These are phyloP conservation scores for Breviolum minutum DNA, from an alignment of 73 alveolate genomes.

Conservation along the genomic window DNA sequence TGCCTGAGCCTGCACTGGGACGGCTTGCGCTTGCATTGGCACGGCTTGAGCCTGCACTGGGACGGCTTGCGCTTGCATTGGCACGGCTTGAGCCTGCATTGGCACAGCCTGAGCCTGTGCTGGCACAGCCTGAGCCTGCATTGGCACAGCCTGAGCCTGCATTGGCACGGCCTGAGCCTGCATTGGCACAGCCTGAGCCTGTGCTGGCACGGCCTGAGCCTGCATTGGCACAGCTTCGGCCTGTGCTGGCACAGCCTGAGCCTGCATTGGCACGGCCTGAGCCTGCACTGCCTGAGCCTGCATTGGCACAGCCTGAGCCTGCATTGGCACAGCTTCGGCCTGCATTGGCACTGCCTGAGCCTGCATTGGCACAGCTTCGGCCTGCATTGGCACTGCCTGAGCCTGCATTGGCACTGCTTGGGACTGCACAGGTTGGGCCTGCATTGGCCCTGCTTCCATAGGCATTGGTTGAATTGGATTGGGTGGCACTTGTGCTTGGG, in stretches of 20 bases:
- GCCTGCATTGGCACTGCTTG: background rate
- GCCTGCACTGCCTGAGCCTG: conserved; percentile 59
- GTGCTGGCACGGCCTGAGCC: conserved; percentile 1
- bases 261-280: conserved; percentile 50
- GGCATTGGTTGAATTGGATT: background rate
- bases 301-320: conserved; percentile 33
- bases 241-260: conserved; percentile 11
- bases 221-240: conserved; percentile 12
- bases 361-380: background rate
- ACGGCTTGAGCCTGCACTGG: conserved; percentile 43
- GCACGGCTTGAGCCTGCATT: background rate
- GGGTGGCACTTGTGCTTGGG: background rate
- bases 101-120: background rate
- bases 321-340: background rate
- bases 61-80: background rate
- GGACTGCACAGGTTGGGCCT: conserved; percentile 48
- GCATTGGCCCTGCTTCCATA: conserved; percentile 12
- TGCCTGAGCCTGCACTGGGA: background rate
- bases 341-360: conserved; percentile 45
- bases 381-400: conserved; percentile 28
- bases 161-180: conserved; percentile 38
- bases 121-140: conserved; percentile 44
- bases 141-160: conserved; percentile 17
- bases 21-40: conserved; percentile 54
- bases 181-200: background rate